phyloP scores from a whole-genome alignment of 2,329 filamentous ascomycete genomes.

The Fusarium scirpi region DNA sequence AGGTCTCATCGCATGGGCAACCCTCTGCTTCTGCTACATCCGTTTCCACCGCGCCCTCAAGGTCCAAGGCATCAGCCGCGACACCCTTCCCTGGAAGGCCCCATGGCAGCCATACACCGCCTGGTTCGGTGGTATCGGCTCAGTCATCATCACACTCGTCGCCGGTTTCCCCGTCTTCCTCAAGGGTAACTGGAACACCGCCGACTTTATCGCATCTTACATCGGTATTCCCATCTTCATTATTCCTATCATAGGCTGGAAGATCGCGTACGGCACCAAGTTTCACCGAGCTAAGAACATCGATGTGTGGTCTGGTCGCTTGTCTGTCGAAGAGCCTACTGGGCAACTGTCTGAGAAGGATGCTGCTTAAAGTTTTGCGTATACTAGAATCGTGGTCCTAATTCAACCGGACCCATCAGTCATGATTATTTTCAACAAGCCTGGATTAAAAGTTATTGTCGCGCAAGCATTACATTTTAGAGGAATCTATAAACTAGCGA shows the following conservation, averaged over 20 bases:
- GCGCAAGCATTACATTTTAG: not conserved
- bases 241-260: slow-evolving; percentile 71
- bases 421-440: not conserved
- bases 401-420: not conserved
- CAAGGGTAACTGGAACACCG: slow-evolving; percentile 70
- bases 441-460: not conserved
- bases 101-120: slow-evolving; percentile 72
- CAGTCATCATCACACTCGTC: slow-evolving; percentile 74
- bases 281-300: slow-evolving; percentile 61
- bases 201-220: slow-evolving; percentile 74
- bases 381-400: not conserved
- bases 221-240: slow-evolving; percentile 73
- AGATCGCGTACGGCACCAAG: slow-evolving; percentile 52
- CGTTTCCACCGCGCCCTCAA: slow-evolving; percentile 63
- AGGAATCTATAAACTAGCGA: not conserved
- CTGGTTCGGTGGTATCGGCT: slow-evolving; percentile 68
- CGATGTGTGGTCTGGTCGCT: slow-evolving; percentile 57
- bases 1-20: slow-evolving; percentile 70
- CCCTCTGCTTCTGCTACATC: slow-evolving; percentile 69
- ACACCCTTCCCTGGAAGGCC: slow-evolving; percentile 64
- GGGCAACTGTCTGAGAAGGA: not conserved
- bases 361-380: not conserved
- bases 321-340: slow-evolving; percentile 19
- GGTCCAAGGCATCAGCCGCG: slow-evolving; percentile 67
- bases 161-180: slow-evolving; percentile 84